Percentiles rank a stretch among this genome's conserved stretches.
These are phyloP conservation scores for Globisporangium paroecandrum DNA, from an alignment of 352 stramenopile genomes.

Conservation along the genomic window DNA sequence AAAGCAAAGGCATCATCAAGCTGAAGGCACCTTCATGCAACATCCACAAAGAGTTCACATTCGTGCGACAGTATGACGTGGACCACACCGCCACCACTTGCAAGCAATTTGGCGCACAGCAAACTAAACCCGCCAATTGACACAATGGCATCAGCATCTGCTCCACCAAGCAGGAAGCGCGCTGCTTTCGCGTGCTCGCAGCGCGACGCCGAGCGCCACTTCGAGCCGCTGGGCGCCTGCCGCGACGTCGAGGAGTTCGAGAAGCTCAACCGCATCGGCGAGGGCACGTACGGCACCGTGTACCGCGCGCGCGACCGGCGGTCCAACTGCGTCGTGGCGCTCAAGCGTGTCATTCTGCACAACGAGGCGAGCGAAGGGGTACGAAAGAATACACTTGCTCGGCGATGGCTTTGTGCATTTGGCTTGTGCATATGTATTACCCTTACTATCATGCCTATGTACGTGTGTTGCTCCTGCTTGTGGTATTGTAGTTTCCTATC, in stretches of 20 bases:
- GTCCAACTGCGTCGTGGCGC: constrained; percentile 71
- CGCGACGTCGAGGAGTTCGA: constrained; percentile 64
- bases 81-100: not conserved
- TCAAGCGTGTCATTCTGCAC: constrained; percentile 91
- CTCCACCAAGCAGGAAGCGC: not conserved
- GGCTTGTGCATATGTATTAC: not conserved
- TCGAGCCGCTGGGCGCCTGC: constrained; percentile 45
- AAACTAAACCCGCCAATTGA: not conserved
- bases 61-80: not conserved
- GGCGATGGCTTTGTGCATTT: not conserved
- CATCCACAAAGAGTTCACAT: not conserved
- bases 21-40: not conserved
- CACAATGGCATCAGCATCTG: not conserved
- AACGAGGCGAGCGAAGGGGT: constrained; percentile 89
- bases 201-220: constrained; percentile 27
- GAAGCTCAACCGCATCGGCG: constrained; percentile 79
- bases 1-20: not conserved
- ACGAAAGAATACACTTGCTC: constrained; percentile 10
- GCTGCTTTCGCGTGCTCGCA: constrained; percentile 3
- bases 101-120: not conserved
- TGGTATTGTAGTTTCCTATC: constrained; percentile 51
- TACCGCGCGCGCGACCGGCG: constrained; percentile 80
- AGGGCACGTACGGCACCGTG: constrained; percentile 87
- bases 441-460: not conserved
- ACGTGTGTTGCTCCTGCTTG: not conserved